Conservation (phyloP, 2,329 filamentous ascomycete genomes). For the Venturia effusa region DNA sequence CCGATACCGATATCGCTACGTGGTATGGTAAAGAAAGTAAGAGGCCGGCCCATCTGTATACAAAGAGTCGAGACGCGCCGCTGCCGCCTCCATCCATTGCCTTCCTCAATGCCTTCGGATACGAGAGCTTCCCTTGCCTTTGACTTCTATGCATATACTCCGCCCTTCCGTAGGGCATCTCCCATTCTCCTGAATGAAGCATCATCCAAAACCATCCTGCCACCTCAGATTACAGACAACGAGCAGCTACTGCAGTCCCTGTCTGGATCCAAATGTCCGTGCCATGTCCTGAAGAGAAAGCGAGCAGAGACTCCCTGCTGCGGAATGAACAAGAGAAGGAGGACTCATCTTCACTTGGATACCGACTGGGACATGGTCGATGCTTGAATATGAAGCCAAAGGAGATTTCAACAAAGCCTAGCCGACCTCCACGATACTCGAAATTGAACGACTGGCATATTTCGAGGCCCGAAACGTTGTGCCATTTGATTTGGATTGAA, state of each 20-base stretch:
- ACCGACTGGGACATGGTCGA: background rate
- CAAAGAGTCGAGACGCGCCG: background rate
- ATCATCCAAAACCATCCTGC: background rate
- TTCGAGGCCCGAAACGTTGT: background rate
- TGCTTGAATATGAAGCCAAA: background rate
- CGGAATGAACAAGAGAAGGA: background rate
- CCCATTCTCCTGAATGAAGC: background rate
- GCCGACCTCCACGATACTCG: background rate
- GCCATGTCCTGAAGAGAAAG: background rate
- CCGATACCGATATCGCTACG: background rate
- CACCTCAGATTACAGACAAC: background rate
- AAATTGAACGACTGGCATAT: background rate
- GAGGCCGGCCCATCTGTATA: background rate
- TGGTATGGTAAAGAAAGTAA: background rate
- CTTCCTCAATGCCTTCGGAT: background rate
- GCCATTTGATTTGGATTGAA: background rate
- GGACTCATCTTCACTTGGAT: background rate
- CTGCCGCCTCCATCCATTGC: background rate
- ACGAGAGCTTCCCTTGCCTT: background rate
- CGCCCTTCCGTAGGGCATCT: background rate
- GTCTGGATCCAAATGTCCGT: background rate
- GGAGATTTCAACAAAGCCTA: background rate
- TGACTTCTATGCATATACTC: background rate
- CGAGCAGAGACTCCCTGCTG: background rate
- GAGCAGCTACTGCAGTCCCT: background rate